Percentiles rank a stretch among this genome's conserved stretches.
Conservation (phyloP, 2,329 filamentous ascomycete genomes). For the Capronia coronata region DNA sequence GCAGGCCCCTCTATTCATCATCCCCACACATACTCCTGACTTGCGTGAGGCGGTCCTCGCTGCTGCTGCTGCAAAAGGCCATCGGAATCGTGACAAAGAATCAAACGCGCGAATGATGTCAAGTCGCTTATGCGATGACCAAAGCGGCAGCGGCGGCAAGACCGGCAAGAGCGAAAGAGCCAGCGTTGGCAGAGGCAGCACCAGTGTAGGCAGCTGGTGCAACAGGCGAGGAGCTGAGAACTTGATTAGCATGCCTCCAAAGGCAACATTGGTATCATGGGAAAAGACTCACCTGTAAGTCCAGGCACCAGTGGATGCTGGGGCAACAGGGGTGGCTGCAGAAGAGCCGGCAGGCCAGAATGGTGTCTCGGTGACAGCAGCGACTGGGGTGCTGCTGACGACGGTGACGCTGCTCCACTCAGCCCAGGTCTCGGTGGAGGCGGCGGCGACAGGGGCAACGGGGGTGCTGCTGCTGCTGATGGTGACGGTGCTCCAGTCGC, state of each 20-base stretch:
- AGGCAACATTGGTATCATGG: background rate
- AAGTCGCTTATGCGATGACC: slow-evolving; percentile 31
- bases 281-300: slow-evolving; percentile 23
- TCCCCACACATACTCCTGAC: slow-evolving; percentile 23
- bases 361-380: slow-evolving; percentile 5
- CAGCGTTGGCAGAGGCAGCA: slow-evolving; percentile 31
- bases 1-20: background rate
- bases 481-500: slow-evolving; percentile 11
- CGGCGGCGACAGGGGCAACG: background rate
- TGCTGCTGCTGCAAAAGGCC: slow-evolving; percentile 17
- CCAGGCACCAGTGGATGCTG: slow-evolving; percentile 17
- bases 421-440: background rate
- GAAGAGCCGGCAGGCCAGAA: slow-evolving; percentile 7
- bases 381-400: slow-evolving; percentile 10
- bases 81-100: slow-evolving; percentile 23
- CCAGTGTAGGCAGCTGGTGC: slow-evolving; percentile 28
- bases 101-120: slow-evolving; percentile 6
- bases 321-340: slow-evolving; percentile 6
- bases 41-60: slow-evolving; percentile 8
- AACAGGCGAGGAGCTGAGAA: slow-evolving; percentile 9
- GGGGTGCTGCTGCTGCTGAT: background rate
- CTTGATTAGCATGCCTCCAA: slow-evolving; percentile 14
- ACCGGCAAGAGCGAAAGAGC: slow-evolving; percentile 31
- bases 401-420: slow-evolving; percentile 12
- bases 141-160: slow-evolving; percentile 30